These are phyloP conservation scores for Oidium heveae DNA, from an alignment of 2,329 filamentous ascomycete genomes.

Conservation along the genomic window DNA sequence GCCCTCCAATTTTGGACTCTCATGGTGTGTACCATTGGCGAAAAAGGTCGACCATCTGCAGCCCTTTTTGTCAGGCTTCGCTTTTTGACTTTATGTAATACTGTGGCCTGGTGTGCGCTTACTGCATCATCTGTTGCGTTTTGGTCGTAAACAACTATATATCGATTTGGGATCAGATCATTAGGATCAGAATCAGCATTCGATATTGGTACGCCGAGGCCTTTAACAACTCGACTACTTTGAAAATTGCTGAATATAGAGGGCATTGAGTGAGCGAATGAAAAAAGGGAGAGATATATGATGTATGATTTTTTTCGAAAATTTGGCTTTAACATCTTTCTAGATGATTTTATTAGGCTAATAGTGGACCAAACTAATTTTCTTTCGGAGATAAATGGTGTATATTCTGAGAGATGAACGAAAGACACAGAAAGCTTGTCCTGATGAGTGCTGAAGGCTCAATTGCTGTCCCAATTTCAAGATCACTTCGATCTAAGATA, in stretches of 20 bases:
- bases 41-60: slow-evolving; percentile 20
- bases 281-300: neutral
- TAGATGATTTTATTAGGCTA: neutral
- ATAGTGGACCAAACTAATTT: neutral
- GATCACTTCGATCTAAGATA: neutral
- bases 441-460: neutral
- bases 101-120: slow-evolving; percentile 21
- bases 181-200: slow-evolving; percentile 29
- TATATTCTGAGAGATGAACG: neutral
- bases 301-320: neutral
- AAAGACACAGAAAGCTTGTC: neutral
- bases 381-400: neutral
- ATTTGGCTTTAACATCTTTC: neutral
- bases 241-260: neutral
- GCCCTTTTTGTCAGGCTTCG: slow-evolving; percentile 29
- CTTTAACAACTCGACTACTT: slow-evolving; percentile 3
- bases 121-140: slow-evolving; percentile 24
- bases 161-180: slow-evolving; percentile 28
- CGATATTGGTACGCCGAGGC: slow-evolving; percentile 21
- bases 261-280: slow-evolving; percentile 2
- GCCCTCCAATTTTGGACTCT: slow-evolving; percentile 25
- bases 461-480: neutral
- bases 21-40: slow-evolving; percentile 18
- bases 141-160: slow-evolving; percentile 40
- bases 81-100: slow-evolving; percentile 25